Evolutionary conservation across 148 eudicot genomes (phyloP), one percentile per base, ranked within the genome.

Genomic region (Euryodendron excelsum): DNA sequence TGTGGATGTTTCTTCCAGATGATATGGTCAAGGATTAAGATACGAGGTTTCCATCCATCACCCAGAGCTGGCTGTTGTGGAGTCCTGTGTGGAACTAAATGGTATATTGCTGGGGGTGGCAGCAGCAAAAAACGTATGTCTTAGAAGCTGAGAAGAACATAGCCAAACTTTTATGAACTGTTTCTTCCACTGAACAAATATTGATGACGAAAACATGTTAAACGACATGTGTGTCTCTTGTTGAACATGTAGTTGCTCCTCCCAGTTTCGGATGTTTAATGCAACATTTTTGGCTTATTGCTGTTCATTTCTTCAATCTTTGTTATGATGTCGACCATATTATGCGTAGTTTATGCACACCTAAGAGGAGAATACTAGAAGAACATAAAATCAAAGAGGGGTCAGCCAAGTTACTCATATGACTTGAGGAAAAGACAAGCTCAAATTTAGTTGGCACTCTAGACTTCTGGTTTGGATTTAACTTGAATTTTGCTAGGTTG

Each of bases 101-200:
- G 99, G 99, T 93, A 95, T 77, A 95, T 95, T 63, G 85, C 89
- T n/a, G 99, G 99, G 12, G 99, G 99, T 73, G 97, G 97, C 67
- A 89, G 92, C 91, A 87, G 85, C 39, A 95, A 93, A 86, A 95
- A 89, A 83, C 85, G 99, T 95, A 91, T 60, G 93, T 31, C 52
- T 50, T 39, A 9, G 21, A 39, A 34, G 27, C 39, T 61, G 17
- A 31, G 4, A 60, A 61, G 53, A 8, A 64, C 2, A 6, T 72
- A 23, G 3, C 76, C 21, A 59, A 47, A 67, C 11, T 33, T 60
- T 25, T 78, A 17, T 28, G 3, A 76, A 25, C 14, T 39, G 0
- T 52, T 60, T 37, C 69, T 81, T 67, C 20, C 7, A 17, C 31
- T 23, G n/a, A 47, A 34, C 34, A 34, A 68, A 10, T 45, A n/a